These are phyloP conservation scores for Coniochaeta sp. DNA, from an alignment of 2,329 filamentous ascomycete genomes.

Conservation along the genomic window DNA sequence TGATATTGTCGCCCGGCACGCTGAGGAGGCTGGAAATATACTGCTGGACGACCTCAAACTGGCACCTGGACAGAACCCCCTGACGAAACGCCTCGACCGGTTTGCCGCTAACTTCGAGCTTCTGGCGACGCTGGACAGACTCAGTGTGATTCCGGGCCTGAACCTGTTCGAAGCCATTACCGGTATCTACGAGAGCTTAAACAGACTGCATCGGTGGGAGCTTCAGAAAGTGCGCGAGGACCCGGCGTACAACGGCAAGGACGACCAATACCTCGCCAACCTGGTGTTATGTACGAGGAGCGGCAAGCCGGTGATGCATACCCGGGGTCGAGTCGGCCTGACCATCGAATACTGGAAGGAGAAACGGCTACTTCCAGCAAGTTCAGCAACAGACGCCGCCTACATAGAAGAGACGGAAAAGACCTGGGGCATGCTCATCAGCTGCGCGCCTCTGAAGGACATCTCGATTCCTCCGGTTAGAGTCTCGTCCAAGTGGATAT, in stretches of 20 bases:
- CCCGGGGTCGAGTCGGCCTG: conserved; percentile 58
- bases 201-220: conserved; percentile 66
- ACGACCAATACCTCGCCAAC: conserved; percentile 43
- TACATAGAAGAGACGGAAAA: conserved; percentile 35
- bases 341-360: conserved; percentile 74
- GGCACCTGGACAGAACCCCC: conserved; percentile 49
- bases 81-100: conserved; percentile 63
- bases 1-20: conserved; percentile 51
- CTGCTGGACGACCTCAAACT: conserved; percentile 59
- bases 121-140: conserved; percentile 61
- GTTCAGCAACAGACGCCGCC: conserved; percentile 26
- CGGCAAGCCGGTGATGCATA: conserved; percentile 66
- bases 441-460: conserved; percentile 46
- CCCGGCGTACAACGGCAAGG: conserved; percentile 32
- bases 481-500: conserved; percentile 69
- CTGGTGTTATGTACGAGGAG: conserved; percentile 62
- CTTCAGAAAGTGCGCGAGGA: conserved; percentile 48
- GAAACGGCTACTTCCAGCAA: conserved; percentile 38
- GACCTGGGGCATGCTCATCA: conserved; percentile 62
- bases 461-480: conserved; percentile 53
- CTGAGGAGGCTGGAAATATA: conserved; percentile 56
- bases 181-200: conserved; percentile 64
- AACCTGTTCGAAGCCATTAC: conserved; percentile 73
- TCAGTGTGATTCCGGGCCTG: conserved; percentile 61
- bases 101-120: conserved; percentile 68